phyloP scores from a whole-genome alignment of 2,329 filamentous ascomycete genomes.

The Pseudovirgaria hyperparasitica region DNA sequence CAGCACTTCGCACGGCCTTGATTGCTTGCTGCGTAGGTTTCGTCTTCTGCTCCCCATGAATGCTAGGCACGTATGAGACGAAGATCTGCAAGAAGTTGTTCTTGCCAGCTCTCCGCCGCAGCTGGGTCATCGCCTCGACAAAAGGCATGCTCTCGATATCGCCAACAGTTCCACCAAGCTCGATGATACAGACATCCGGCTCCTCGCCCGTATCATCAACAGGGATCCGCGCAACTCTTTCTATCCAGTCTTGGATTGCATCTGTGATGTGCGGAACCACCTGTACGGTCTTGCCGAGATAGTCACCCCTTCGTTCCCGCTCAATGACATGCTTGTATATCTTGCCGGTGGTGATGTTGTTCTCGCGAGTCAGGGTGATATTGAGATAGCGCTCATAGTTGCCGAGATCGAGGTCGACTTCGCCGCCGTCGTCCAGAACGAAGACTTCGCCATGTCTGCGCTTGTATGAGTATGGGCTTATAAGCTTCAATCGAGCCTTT shows the following conservation, averaged over 20 bases:
- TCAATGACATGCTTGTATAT: conserved; percentile 85
- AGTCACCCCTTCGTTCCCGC: conserved; percentile 58
- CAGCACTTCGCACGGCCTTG: conserved; percentile 68
- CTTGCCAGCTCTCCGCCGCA: conserved; percentile 58
- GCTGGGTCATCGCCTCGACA: conserved; percentile 71
- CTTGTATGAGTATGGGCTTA: conserved; percentile 1
- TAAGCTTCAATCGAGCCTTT: conserved; percentile 2
- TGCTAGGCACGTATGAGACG: conserved; percentile 76
- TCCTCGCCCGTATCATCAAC: conserved; percentile 72
- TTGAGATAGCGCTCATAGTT: conserved; percentile 75
- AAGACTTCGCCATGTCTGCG: conserved; percentile 75
- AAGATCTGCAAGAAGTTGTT: conserved; percentile 81
- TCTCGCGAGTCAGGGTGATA: conserved; percentile 68
- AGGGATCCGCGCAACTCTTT: conserved; percentile 70
- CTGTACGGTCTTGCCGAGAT: conserved; percentile 80
- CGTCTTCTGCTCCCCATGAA: conserved; percentile 75
- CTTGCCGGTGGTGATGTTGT: conserved; percentile 97
- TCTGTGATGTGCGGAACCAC: conserved; percentile 88
- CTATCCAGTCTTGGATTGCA: conserved; percentile 85
- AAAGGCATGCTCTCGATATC: conserved; percentile 85
- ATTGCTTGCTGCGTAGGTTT: conserved; percentile 94
- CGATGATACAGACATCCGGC: conserved; percentile 87
- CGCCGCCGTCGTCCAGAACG: conserved; percentile 72
- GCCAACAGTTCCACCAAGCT: conserved; percentile 56
- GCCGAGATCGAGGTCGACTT: conserved; percentile 61